Evolutionary conservation across 2,329 filamentous ascomycete genomes (phyloP).

Genomic region (Cladosporium sp.): DNA sequence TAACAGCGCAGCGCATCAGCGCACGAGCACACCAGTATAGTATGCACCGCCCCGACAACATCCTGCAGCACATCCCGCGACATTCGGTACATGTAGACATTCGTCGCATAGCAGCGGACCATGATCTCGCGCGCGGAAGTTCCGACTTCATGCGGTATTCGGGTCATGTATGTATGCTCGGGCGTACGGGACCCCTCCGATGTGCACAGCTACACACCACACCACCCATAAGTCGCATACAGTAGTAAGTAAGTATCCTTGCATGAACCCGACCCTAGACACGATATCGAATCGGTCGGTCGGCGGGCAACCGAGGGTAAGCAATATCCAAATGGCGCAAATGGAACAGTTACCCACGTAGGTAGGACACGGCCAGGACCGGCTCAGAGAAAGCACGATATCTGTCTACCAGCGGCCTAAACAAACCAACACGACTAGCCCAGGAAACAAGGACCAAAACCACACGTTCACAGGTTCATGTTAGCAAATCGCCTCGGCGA

Average conservation of each 20-base stretch:
- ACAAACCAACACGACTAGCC: neutral
- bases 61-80: neutral
- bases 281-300: neutral
- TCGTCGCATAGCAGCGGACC: neutral
- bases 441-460: neutral
- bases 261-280: neutral
- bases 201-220: neutral
- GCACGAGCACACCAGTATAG: neutral
- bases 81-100: neutral
- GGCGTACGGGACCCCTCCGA: constrained; percentile 14
- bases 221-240: neutral
- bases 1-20: neutral
- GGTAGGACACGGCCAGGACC: neutral
- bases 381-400: neutral
- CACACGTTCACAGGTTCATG: neutral
- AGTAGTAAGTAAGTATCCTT: neutral
- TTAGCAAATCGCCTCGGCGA: neutral
- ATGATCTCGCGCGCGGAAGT: constrained; percentile 8
- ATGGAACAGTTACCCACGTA: neutral
- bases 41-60: neutral
- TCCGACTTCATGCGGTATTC: neutral
- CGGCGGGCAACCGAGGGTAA: neutral
- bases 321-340: neutral
- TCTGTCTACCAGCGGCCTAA: neutral
- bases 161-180: neutral